Conservation (phyloP, 192 early-diverging fungal genomes). For the Rhizoclosmatium globosum region DNA sequence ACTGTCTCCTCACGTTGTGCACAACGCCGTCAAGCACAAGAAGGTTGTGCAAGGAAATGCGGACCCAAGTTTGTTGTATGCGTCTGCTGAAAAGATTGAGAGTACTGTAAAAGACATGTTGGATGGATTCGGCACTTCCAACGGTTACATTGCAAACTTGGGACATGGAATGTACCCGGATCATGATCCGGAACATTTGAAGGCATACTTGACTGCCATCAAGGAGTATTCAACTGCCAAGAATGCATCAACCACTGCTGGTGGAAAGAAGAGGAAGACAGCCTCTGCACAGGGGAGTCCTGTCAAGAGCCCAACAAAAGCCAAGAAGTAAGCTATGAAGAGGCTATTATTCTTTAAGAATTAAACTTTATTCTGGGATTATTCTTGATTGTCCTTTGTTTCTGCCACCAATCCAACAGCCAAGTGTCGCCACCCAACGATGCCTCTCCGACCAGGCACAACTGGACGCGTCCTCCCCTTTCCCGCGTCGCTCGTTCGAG, state of each 20-base stretch:
- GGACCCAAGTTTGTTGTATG: conserved; percentile 89
- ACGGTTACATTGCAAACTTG: conserved; percentile 90
- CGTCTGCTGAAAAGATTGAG: conserved; percentile 74
- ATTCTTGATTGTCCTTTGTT: neutral
- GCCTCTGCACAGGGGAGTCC: neutral
- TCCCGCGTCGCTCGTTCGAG: conserved; percentile 27
- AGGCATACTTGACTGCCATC: conserved; percentile 58
- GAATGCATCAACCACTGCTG: neutral
- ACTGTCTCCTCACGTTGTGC: conserved; percentile 73
- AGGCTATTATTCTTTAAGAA: no score
- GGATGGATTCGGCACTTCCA: conserved; percentile 71
- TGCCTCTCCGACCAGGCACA: conserved; percentile 3
- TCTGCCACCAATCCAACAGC: no score
- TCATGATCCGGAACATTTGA: conserved; percentile 63
- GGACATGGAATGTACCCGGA: conserved; percentile 97
- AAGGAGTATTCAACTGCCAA: conserved; percentile 39
- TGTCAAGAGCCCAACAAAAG: neutral
- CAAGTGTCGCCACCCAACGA: no score
- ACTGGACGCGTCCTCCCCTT: conserved; percentile 34
- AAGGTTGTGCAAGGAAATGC: conserved; percentile 94
- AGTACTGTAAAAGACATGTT: conserved; percentile 82
- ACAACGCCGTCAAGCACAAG: conserved; percentile 57
- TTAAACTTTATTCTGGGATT: no score
- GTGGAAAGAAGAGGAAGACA: conserved; percentile 18
- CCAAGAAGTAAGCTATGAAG: neutral